Conservation (phyloP, 768 basidiomycete species). For the Strobilomyces dryophilus region DNA sequence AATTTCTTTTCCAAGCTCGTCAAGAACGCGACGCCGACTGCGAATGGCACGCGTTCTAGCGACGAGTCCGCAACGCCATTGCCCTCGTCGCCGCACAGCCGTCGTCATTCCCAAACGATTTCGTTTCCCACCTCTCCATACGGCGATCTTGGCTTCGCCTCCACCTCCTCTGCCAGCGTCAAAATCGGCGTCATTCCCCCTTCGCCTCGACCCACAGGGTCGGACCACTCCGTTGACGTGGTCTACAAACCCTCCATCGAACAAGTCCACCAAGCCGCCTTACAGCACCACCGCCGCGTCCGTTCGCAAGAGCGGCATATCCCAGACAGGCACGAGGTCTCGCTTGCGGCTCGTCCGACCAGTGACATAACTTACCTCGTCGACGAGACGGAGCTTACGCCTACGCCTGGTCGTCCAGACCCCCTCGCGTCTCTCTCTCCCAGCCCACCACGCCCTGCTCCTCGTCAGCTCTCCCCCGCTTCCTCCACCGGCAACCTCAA, state of each 20-base stretch:
- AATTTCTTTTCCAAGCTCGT: conserved; percentile 31
- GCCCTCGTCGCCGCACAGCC: background rate
- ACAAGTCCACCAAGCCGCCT: conserved; percentile 10
- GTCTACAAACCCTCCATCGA: conserved; percentile 13
- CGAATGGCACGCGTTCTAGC: background rate
- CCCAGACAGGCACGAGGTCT: conserved; percentile 30
- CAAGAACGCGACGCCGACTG: conserved; percentile 14
- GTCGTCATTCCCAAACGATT: conserved; percentile 8
- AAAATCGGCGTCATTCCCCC: conserved; percentile 31
- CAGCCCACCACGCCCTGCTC: conserved; percentile 7
- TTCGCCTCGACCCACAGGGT: conserved; percentile 19
- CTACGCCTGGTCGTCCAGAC: conserved; percentile 17
- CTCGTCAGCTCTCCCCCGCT: conserved; percentile 28
- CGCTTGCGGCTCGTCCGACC: conserved; percentile 29
- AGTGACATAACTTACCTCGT: conserved; percentile 16
- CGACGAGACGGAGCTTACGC: conserved; percentile 29
- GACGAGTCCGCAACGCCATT: conserved; percentile 2
- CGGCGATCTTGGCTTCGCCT: conserved; percentile 1
- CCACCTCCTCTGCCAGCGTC: conserved; percentile 20
- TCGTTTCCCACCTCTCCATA: conserved; percentile 9
- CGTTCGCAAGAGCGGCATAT: conserved; percentile 31
- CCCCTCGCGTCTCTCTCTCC: conserved; percentile 3
- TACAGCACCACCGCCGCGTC: conserved; percentile 27
- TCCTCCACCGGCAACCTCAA: conserved; percentile 31
- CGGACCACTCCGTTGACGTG: conserved; percentile 12